Evolutionary conservation across 148 eudicot species (phyloP), one percentile per base, ranked within the genome.

Genomic region (Arbutus unedo): DNA sequence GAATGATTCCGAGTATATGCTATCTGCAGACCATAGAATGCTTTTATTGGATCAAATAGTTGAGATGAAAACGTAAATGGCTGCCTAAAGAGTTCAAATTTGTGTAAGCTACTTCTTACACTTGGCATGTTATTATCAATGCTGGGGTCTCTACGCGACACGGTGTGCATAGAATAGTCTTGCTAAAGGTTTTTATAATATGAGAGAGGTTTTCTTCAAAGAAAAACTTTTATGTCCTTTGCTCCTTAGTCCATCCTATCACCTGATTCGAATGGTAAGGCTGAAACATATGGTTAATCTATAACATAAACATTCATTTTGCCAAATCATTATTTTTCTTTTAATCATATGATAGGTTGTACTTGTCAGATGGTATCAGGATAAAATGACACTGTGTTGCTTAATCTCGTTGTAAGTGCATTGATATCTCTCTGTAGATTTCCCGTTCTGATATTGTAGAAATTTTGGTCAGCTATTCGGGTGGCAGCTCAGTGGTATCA

Each of bases 401-500:
- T 72, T 45, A 44, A 31, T 79, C 44, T 75, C 44, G 56, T 44
- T 79, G 62, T 9, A n/a, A 44, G 41, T 66, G 82, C 56, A 67
- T 23, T 53, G 8, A 55, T 54, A 43, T 83, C 51, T 5, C 5
- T 25, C 31, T 67, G 31, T 68, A 10, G 44, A 85, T 55, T 66
- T 81, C 47, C 21, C 16, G 53, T 45, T 85, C 50, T 87, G 77
- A 85, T 62, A 19, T 85, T 54, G 57, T 53, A 78, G 41, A 68
- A 67, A 53, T 82, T 79, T 47, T 85, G 82, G 57, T 85, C 94
- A 96, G 99, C 99, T 78, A 96, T 96, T 81, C 89, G 99, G 77
- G 98, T 94, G 89, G 99, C 99, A 55, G 85, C 94, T 71, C 97
- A 88, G 79, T 96, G 99, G 99, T 96, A 96, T 87, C 95, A 96